Evolutionary conservation across 495 filamentous ascomycete species (phyloP), one percentile per base, ranked within the genome.

Genomic region (Glutinoglossum americanum): DNA sequence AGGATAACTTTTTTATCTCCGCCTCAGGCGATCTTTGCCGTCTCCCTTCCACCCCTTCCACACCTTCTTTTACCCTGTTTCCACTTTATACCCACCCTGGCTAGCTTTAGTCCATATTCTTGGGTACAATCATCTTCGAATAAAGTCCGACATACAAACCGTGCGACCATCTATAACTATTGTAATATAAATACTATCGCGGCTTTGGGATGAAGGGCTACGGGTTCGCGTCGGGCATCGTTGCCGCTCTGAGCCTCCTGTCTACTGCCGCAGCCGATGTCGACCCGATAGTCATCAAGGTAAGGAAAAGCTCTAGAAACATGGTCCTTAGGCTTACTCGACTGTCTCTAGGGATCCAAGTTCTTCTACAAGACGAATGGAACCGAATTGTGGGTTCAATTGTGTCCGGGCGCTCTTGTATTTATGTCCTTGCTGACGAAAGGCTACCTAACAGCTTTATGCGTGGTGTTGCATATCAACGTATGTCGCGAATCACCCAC

Each of bases 401-500:
- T 37, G 21, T n/a, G 41, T 19, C 23, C 39, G 26, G 30, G 41
- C 45, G 21, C 33, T 1, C 25, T 60, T 44, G n/a, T 23, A 25
- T n/a, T n/a, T n/a, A 33, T 9, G 30, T 33, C 30, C 41, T 37
- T 30, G 26, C 60, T 54, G 26, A 62, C 45, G n/a, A 48, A 51
- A 60, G 58, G 21, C 58, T 65, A 19, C 63, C 62, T 27, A 32
- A 57, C 55, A 81, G 79, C 67, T 83, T 72, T 64, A 87, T 97
- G 60, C 83, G 81, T 58, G 92, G 92, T 62, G 76, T 98, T 58
- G 92, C 92, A 44, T 98, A 98, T 69, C 92, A 83, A 66, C 75
- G 75, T 75, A 69, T 64, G 71, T 68, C 27, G 56, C 57, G 51
- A 49, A 32, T 15, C 1, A 13, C 60, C 6, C n/a, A 3, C 15